These are phyloP conservation scores for Globisporangium barbulae DNA, from an alignment of 352 stramenopile genomes.

Conservation along the genomic window DNA sequence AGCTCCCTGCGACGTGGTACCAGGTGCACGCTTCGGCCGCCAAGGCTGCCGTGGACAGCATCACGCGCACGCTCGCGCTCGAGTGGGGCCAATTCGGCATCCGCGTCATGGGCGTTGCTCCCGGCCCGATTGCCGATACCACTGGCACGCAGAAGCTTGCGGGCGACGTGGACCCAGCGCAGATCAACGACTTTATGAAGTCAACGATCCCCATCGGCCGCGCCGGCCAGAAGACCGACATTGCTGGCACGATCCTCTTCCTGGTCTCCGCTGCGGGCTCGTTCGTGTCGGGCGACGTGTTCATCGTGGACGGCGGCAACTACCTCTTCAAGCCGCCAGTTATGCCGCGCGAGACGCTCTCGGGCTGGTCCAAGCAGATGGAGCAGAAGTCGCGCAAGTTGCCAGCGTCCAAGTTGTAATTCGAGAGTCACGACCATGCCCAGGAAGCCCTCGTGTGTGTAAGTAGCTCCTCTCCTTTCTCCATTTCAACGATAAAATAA, in stretches of 20 bases:
- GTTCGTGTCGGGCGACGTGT: conserved; percentile 79
- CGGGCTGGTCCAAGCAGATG: conserved; percentile 74
- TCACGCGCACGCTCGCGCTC: conserved; percentile 93
- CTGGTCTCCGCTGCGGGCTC: conserved; percentile 69
- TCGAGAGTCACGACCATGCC: neutral
- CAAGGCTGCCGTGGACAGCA: conserved; percentile 94
- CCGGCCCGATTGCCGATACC: conserved; percentile 94
- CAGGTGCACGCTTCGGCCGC: conserved; percentile 94
- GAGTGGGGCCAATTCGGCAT: conserved; percentile 96
- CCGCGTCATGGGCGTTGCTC: conserved; percentile 93
- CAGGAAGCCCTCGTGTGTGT: neutral
- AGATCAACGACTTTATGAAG: conserved; percentile 48
- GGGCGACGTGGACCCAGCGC: conserved; percentile 38
- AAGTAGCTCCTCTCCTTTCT: neutral
- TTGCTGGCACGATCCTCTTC: conserved; percentile 78
- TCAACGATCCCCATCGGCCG: conserved; percentile 65
- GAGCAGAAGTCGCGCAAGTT: conserved; percentile 68
- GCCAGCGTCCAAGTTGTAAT: conserved; percentile 14
- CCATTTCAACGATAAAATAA: neutral
- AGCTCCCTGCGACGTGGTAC: conserved; percentile 91
- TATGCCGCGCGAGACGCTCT: conserved; percentile 69
- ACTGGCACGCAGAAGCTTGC: conserved; percentile 92
- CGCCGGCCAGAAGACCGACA: conserved; percentile 82
- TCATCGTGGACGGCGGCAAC: conserved; percentile 82
- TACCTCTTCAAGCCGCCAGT: conserved; percentile 78